These are phyloP conservation scores for Rhizopus stolonifer DNA, from an alignment of 371 early-diverging fungal species.

Conservation along the genomic window DNA sequence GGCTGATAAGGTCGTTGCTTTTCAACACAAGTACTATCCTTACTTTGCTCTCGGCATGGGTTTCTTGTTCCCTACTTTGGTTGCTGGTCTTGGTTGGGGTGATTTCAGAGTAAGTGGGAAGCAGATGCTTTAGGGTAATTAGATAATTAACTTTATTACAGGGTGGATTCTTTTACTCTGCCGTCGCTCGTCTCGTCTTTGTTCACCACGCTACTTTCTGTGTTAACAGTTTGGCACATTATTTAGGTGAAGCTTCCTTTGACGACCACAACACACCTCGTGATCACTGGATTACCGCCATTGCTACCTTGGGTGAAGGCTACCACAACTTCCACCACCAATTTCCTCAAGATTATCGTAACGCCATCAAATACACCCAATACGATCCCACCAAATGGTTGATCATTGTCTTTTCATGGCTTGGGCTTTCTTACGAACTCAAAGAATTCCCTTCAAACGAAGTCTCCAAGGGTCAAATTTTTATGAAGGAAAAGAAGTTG, in stretches of 20 bases:
- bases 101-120: conserved; percentile 64
- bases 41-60: conserved; percentile 68
- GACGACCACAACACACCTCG: conserved; percentile 82
- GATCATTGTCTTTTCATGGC: conserved; percentile 60
- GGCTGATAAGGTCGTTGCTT: conserved; percentile 71
- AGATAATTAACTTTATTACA: conserved; percentile 13
- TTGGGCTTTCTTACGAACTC: conserved; percentile 87
- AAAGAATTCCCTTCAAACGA: conserved; percentile 90
- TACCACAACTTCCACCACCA: conserved; percentile 94
- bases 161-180: conserved; percentile 90
- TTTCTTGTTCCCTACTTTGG: conserved; percentile 76
- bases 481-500: conserved; percentile 84
- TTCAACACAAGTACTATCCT: conserved; percentile 86
- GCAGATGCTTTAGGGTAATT: too few species aligned
- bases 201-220: conserved; percentile 95
- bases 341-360: conserved; percentile 95
- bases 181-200: conserved; percentile 74
- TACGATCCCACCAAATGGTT: conserved; percentile 97
- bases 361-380: conserved; percentile 86
- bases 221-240: conserved; percentile 88
- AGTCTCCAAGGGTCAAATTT: conserved; percentile 80
- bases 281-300: conserved; percentile 79
- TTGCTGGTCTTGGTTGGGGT: conserved; percentile 88
- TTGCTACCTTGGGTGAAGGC: conserved; percentile 82
- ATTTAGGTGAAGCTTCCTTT: conserved; percentile 77